phyloP scores from a whole-genome alignment of 192 early-diverging fungal species.

The Funneliformis geosporum region DNA sequence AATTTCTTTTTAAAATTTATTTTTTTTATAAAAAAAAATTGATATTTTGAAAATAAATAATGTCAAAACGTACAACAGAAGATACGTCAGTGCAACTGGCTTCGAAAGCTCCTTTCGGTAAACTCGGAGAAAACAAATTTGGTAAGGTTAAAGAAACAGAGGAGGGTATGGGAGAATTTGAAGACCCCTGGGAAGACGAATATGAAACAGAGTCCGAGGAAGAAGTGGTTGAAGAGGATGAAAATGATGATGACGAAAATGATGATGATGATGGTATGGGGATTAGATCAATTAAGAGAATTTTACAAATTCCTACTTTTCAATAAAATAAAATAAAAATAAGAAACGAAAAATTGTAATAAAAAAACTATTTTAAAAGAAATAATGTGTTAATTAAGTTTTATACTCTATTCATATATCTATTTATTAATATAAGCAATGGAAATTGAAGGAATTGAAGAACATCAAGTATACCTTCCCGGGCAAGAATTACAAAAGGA shows the following conservation, averaged over 20 bases:
- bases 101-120: conserved; percentile 25
- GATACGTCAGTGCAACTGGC: conserved; percentile 11
- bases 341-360: no score
- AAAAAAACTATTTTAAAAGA: no score
- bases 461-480: conserved; percentile 80
- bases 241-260: not conserved
- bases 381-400: not conserved
- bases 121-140: conserved; percentile 1
- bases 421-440: conserved; percentile 31
- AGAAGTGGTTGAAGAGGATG: not conserved
- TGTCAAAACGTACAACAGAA: conserved; percentile 45
- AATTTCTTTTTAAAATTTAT: not conserved
- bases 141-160: conserved; percentile 37
- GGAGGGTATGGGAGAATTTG: conserved; percentile 85
- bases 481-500: conserved; percentile 83
- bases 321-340: no score
- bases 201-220: conserved; percentile 61
- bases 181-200: conserved; percentile 93
- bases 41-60: conserved; percentile 9
- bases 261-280: not conserved
- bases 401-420: not conserved
- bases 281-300: not conserved
- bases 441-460: conserved; percentile 59
- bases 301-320: not conserved
- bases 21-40: no score